phyloP scores from a whole-genome alignment of 2,329 filamentous ascomycete species.

The Colletotrichum sp. region DNA sequence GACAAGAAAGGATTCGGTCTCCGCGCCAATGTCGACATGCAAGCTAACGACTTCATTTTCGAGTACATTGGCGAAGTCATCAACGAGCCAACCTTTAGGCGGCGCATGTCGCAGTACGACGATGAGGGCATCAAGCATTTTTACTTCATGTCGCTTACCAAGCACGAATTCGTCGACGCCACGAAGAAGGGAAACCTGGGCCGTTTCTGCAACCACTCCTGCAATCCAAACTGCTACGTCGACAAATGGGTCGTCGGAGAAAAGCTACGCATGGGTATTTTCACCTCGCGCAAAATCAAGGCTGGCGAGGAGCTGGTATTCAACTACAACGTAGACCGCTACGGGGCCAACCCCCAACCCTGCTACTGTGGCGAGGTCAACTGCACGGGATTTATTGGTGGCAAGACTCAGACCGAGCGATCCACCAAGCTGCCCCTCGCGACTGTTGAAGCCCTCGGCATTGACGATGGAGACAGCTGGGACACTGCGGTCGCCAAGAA shows the following conservation, averaged over 20 bases:
- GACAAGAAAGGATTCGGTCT: constrained; percentile 97
- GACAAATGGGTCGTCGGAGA: constrained; percentile 99
- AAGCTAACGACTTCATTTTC: constrained; percentile 90
- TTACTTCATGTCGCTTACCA: constrained; percentile 99
- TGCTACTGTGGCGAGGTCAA: constrained; percentile 96
- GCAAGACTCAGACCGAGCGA: constrained; percentile 95
- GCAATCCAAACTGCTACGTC: constrained; percentile 98
- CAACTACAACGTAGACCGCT: constrained; percentile 99
- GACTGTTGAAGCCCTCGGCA: constrained; percentile 93
- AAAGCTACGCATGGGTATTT: constrained; percentile 98
- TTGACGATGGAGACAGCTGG: constrained; percentile 92
- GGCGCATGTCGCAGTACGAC: constrained; percentile 92
- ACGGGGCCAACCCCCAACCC: constrained; percentile 93
- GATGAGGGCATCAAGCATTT: constrained; percentile 98
- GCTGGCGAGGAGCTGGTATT: constrained; percentile 96
- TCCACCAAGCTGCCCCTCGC: constrained; percentile 89
- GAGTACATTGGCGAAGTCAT: constrained; percentile 99
- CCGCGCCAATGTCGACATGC: constrained; percentile 78
- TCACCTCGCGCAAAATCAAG: constrained; percentile 83
- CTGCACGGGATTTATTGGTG: constrained; percentile 95
- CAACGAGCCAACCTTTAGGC: constrained; percentile 86
- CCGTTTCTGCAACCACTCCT: constrained; percentile 98
- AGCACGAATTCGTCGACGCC: constrained; percentile 95
- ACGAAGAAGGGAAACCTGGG: constrained; percentile 96
- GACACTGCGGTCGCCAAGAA: constrained; percentile 89